Evolutionary conservation across 139 green algal species (phyloP), one percentile per base, ranked within the genome.

Genomic region (Tetradesmus obliquus): DNA sequence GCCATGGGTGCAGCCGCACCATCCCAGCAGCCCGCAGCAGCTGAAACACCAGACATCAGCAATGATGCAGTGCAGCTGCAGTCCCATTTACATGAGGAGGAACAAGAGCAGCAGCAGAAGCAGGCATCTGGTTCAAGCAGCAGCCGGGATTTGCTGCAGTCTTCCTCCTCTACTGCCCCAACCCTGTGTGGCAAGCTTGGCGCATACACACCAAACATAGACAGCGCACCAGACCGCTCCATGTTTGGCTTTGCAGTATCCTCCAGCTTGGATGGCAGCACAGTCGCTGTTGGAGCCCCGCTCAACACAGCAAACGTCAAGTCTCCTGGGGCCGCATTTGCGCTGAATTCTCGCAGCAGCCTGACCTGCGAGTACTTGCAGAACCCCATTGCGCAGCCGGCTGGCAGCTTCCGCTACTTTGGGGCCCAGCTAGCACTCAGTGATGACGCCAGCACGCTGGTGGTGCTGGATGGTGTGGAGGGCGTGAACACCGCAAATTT

Each of bases 331-430:
- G 22, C 6, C 10, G 83, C 83, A 1, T 53, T 79, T 22, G 55
- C 60, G 57, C 57, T 88, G 7, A 57, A 1, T 4, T 88, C 83
- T 7, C n/a, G 55, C 10, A 79, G 55, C 57, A 55, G 20, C 10
- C 10, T 79, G 20, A 88, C 83, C 0, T 88, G 83, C 24, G 1
- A 79, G 22, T 88, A 88, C 24, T 9, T 17, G 6, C 10, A 32
- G 6, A 53, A 20, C 10, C 55, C 55, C 4, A 12, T 88, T 10
- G 60, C 0, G 6, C 83, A 88, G n/a, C 57, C 57, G 8, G 13
- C n/a, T 22, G 83, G 83, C 55, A 22, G 83, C 55, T 88, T 60
- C 82, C 60, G 82, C 3, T 87, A 87, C 82, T 87, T 74, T 87
- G 82, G 82, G 15, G 82, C 82, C 3, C 79, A 88, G 55, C 24